Percentiles rank a stretch among this genome's conserved stretches.
Conservation (phyloP, 768 basidiomycete species). For the Stropharia rugosoannulata region DNA sequence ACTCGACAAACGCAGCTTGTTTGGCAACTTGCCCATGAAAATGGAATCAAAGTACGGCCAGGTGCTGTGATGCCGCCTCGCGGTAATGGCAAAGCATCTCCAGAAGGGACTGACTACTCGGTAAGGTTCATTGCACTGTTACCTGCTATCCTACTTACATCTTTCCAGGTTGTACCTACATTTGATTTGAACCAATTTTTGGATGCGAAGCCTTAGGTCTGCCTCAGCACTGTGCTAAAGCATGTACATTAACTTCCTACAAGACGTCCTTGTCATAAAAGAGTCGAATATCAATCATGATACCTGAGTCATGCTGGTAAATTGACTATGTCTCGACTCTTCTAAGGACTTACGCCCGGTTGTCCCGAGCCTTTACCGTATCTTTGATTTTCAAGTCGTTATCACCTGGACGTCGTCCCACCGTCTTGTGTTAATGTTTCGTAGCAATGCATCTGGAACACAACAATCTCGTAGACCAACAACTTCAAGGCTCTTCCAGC, state of each 20-base stretch:
- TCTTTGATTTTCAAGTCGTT: not conserved
- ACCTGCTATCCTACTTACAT: constrained; percentile 2
- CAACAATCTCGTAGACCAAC: constrained; percentile 58
- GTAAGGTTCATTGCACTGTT: constrained; percentile 22
- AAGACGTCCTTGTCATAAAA: not conserved
- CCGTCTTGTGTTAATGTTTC: constrained; percentile 54
- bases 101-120: constrained; percentile 34
- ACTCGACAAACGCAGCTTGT: constrained; percentile 65
- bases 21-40: constrained; percentile 56
- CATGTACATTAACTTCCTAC: not conserved
- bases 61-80: constrained; percentile 47
- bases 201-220: constrained; percentile 40
- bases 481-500: constrained; percentile 51
- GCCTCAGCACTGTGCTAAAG: not conserved
- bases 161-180: constrained; percentile 39
- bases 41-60: constrained; percentile 44
- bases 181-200: constrained; percentile 59
- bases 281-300: too few relatives aligned
- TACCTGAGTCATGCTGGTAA: too few relatives aligned
- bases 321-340: too few relatives aligned
- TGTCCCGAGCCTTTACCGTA: not conserved
- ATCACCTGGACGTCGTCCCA: constrained; percentile 56
- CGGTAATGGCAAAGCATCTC: constrained; percentile 14
- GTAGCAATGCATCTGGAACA: constrained; percentile 39
- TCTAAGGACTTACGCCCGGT: too few relatives aligned